A percentile compares a stretch with the other conserved stretches of the same genome.
Conservation (phyloP, 257 asterid species). For the Solanum clarkiae region DNA sequence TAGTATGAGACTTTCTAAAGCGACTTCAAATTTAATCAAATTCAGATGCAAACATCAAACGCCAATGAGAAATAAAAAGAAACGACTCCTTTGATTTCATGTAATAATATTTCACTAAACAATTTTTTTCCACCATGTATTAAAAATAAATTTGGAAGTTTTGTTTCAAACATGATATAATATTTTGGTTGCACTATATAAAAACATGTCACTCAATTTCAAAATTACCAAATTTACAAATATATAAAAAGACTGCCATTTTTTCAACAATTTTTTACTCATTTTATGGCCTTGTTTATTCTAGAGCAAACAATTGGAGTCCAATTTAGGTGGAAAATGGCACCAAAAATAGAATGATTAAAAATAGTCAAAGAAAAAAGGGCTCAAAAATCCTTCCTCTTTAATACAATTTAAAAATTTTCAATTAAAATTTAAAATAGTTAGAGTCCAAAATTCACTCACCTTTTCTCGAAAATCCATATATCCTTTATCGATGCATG, state of each 20-base stretch:
- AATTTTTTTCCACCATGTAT: no score
- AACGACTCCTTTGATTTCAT: background rate
- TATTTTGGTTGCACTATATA: no score
- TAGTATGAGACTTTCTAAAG: background rate
- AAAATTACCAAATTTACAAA: no score
- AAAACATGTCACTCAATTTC: no score
- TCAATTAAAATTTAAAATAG: background rate
- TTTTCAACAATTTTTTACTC: background rate
- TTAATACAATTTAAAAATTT: no score
- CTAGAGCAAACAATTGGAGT: background rate
- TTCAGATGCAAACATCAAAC: no score
- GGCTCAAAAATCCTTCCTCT: background rate
- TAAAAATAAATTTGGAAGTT: no score
- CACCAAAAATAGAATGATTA: background rate
- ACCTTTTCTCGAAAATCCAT: no score
- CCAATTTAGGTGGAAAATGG: background rate
- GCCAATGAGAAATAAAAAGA: background rate
- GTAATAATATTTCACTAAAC: no score
- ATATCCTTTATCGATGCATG: background rate
- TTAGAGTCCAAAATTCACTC: background rate
- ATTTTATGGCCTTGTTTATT: background rate
- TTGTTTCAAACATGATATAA: no score
- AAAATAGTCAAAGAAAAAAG: background rate
- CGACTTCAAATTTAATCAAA: accelerated
- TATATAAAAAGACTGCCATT: no score